Percentiles rank a stretch among this genome's conserved stretches.
Evolutionary conservation across 2,329 filamentous ascomycete species (phyloP).

Genomic region (Hypoxylon sp.): DNA sequence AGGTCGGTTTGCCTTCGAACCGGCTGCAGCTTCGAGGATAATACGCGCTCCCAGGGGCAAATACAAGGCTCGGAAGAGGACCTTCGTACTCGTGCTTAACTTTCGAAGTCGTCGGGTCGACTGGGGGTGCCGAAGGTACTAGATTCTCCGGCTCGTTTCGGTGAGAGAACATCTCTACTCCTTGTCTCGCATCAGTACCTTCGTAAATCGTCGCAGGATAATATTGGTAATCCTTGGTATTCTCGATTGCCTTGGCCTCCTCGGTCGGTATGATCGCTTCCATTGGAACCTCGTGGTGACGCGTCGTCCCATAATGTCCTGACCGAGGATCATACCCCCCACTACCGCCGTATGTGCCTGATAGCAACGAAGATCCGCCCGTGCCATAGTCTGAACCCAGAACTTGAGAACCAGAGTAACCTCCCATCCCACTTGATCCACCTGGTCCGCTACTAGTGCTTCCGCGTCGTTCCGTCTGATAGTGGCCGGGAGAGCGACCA

Average conservation of each 20-base stretch:
- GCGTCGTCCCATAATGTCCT: constrained; percentile 60
- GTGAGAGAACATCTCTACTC: constrained; percentile 67
- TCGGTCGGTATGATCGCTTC: constrained; percentile 68
- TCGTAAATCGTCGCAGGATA: constrained; percentile 68
- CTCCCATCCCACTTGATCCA: constrained; percentile 74
- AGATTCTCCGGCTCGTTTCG: constrained; percentile 53
- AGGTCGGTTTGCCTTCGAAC: constrained; percentile 68
- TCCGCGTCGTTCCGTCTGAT: constrained; percentile 78
- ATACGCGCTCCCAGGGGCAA: constrained; percentile 61
- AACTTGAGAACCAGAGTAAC: constrained; percentile 60
- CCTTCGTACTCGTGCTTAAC: constrained; percentile 67
- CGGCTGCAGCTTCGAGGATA: constrained; percentile 62
- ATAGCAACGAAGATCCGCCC: constrained; percentile 59
- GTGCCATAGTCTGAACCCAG: constrained; percentile 59
- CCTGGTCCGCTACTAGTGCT: constrained; percentile 78
- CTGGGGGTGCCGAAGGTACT: constrained; percentile 52
- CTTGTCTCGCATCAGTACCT: constrained; percentile 59
- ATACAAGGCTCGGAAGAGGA: constrained; percentile 65
- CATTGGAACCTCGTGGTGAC: constrained; percentile 65
- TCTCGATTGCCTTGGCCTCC: constrained; percentile 66
- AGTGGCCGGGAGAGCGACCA: constrained; percentile 85
- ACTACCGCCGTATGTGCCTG: constrained; percentile 55
- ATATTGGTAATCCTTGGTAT: constrained; percentile 69
- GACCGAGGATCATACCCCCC: constrained; percentile 59
- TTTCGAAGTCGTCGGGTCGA: constrained; percentile 57